Percentiles rank a stretch among this genome's conserved stretches.
phyloP scores from a whole-genome alignment of 495 filamentous ascomycete species.

The Hamigera avellanea region DNA sequence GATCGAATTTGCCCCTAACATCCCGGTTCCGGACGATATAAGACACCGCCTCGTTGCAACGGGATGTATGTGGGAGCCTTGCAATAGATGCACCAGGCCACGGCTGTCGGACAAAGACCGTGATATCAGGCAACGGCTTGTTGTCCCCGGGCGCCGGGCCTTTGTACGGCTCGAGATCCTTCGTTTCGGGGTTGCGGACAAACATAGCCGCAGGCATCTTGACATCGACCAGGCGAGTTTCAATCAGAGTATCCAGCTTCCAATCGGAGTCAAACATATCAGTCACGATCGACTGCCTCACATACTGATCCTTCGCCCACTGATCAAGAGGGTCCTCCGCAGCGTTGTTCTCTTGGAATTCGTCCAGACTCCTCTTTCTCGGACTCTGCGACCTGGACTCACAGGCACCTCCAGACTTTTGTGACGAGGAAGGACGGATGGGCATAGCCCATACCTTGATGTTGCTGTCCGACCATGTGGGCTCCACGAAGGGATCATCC shows the following conservation, averaged over 20 bases:
- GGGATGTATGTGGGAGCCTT: conserved; percentile 52
- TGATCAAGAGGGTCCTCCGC: conserved; percentile 7
- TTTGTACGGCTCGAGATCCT: conserved; percentile 51
- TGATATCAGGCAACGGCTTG: conserved; percentile 46
- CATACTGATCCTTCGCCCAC: conserved; percentile 30
- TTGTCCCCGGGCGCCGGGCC: conserved; percentile 48
- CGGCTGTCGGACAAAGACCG: conserved; percentile 62
- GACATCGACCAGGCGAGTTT: conserved; percentile 53
- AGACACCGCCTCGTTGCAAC: conserved; percentile 55
- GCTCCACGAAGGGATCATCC: conserved; percentile 32
- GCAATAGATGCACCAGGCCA: conserved; percentile 67
- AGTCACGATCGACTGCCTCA: conserved; percentile 48
- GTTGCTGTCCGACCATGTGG: conserved; percentile 62
- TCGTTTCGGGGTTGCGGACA: conserved; percentile 50
- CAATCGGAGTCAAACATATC: conserved; percentile 79
- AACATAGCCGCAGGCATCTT: conserved; percentile 58
- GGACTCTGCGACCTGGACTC: conserved; percentile 19
- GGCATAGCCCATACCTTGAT: conserved; percentile 77
- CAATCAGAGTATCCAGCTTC: conserved; percentile 55
- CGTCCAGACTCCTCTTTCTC: conserved; percentile 53
- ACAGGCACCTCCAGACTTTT: conserved; percentile 1
- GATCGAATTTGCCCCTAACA: conserved; percentile 68
- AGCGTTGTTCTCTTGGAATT: conserved; percentile 30
- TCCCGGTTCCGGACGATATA: conserved; percentile 72
- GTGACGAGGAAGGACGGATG: conserved; percentile 22